Conservation (phyloP, 2,329 filamentous ascomycete species). For the Penicillium brasilianum region DNA sequence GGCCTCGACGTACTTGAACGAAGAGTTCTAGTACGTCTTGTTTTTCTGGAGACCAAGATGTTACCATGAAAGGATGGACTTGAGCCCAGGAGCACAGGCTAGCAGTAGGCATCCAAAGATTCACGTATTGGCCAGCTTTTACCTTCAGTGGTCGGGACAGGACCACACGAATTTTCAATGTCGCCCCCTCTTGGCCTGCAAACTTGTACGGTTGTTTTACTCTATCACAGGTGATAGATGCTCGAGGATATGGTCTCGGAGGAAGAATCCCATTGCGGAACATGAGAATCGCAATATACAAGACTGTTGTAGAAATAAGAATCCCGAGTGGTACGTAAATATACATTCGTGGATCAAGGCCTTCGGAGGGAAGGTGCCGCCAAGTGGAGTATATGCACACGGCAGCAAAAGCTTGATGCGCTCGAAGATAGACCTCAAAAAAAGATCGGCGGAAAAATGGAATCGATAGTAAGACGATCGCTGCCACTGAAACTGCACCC, state of each 20-base stretch:
- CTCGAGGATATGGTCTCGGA: background rate
- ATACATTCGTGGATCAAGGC: background rate
- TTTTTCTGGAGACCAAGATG: slow-evolving; percentile 20
- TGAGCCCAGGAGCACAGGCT: slow-evolving; percentile 15
- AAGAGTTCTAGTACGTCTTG: slow-evolving; percentile 19
- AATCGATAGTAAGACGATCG: background rate
- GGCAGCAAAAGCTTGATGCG: background rate
- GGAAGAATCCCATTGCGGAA: background rate
- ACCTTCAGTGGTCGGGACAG: background rate
- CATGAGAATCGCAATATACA: background rate
- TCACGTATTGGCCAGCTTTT: slow-evolving; percentile 20
- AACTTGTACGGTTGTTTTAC: background rate
- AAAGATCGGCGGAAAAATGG: background rate
- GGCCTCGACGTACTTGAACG: slow-evolving; percentile 14
- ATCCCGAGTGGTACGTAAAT: background rate
- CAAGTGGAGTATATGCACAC: background rate
- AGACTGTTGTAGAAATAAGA: background rate
- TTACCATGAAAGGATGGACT: slow-evolving; percentile 19
- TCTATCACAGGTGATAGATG: background rate
- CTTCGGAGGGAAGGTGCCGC: background rate
- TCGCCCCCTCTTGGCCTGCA: background rate
- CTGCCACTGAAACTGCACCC: background rate
- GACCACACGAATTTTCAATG: background rate
- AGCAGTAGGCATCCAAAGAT: background rate
- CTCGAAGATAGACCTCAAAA: background rate